A percentile compares a stretch with the other conserved stretches of the same genome.
Conservation (phyloP, 2,329 filamentous ascomycete species). For the Amauroascus verrucosus region DNA sequence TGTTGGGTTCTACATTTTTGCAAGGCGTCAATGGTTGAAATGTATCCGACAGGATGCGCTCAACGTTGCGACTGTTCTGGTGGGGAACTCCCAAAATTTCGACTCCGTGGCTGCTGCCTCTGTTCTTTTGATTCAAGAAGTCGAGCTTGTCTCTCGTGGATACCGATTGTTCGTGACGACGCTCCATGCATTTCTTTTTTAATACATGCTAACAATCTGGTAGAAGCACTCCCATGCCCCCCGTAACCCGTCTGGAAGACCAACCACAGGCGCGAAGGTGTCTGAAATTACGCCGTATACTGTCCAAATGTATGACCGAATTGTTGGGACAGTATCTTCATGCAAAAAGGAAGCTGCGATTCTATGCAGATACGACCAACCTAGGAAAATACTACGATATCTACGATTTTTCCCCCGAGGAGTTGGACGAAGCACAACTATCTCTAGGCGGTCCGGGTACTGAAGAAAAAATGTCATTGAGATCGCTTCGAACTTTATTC, state of each 20-base stretch:
- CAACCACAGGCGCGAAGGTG: constrained; percentile 69
- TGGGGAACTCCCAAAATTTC: constrained; percentile 66
- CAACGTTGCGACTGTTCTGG: constrained; percentile 56
- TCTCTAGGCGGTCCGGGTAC: constrained; percentile 56
- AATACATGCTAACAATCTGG: constrained; percentile 16
- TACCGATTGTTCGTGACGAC: constrained; percentile 60
- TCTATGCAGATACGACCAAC: constrained; percentile 66
- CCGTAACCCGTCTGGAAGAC: constrained; percentile 85
- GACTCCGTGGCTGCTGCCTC: constrained; percentile 67
- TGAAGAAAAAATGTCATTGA: constrained; percentile 67
- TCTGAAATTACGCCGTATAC: constrained; percentile 62
- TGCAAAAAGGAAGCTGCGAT: constrained; percentile 57
- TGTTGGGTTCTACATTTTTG: constrained; percentile 57
- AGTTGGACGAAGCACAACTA: constrained; percentile 59
- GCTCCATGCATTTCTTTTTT: not conserved
- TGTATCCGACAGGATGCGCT: constrained; percentile 67
- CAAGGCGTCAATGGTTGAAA: constrained; percentile 70
- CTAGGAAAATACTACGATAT: constrained; percentile 89
- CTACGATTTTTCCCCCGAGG: constrained; percentile 65
- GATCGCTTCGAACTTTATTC: constrained; percentile 69
- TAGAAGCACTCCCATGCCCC: constrained; percentile 79
- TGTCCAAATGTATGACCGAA: constrained; percentile 59
- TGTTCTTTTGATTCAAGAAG: constrained; percentile 77
- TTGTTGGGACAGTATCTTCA: constrained; percentile 63
- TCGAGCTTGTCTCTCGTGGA: constrained; percentile 86